These are phyloP conservation scores for Nemophila menziesii DNA, from an alignment of 257 asterid species.

Conservation along the genomic window DNA sequence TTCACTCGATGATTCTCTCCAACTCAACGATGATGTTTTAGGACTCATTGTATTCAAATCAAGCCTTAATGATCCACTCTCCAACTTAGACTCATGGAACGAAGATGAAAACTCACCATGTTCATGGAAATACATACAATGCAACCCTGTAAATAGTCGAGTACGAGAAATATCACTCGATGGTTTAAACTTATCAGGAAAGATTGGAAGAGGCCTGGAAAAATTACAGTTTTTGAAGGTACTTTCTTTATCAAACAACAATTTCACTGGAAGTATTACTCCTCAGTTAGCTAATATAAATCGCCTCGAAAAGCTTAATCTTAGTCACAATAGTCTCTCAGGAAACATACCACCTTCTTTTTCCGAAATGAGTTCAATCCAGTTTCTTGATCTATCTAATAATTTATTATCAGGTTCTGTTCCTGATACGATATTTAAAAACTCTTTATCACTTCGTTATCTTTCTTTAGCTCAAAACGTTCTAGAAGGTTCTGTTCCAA, in stretches of 20 bases:
- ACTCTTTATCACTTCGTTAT: conserved; percentile 33
- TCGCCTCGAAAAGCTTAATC: conserved; percentile 48
- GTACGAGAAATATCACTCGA: conserved; percentile 48
- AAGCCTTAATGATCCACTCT: conserved; percentile 34
- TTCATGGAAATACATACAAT: conserved; percentile 55
- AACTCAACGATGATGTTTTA: conserved; percentile 69
- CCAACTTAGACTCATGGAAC: conserved; percentile 51
- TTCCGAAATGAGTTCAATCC: conserved; percentile 31
- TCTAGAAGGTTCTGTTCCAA: conserved; percentile 59
- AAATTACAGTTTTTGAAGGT: conserved; percentile 43
- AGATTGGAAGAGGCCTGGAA: conserved; percentile 69
- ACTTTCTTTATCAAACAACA: conserved; percentile 62
- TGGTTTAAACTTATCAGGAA: conserved; percentile 54
- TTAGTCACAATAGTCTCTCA: conserved; percentile 47
- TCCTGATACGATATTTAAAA: conserved; percentile 31
- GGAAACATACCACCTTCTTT: conserved; percentile 42
- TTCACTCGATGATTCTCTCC: conserved; percentile 21
- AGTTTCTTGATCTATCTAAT: conserved; percentile 62
- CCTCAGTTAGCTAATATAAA: conserved; percentile 35
- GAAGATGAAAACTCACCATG: conserved; percentile 79
- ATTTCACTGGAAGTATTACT: conserved; percentile 39
- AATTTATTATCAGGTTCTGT: conserved; percentile 55
- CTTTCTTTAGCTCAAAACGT: conserved; percentile 43
- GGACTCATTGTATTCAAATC: conserved; percentile 92
- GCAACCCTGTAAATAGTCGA: conserved; percentile 43